Conservation (phyloP, 495 filamentous ascomycete genomes). For the Oidiodendron maius region DNA sequence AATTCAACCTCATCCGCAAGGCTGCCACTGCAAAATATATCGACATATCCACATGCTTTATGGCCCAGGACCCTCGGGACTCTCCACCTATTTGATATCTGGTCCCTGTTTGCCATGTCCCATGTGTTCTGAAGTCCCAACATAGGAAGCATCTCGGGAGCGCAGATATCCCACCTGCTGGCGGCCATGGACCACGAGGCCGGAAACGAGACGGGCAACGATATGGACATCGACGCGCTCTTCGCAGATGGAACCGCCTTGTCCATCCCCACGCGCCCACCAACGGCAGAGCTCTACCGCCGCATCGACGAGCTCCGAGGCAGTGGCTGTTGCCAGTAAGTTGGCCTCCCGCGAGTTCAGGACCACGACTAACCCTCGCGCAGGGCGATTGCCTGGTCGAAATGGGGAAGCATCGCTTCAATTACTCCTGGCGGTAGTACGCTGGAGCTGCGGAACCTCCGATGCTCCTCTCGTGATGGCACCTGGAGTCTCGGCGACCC, state of each 20-base stretch:
- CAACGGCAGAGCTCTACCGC: conserved; percentile 61
- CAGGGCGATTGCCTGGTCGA: conserved; percentile 87
- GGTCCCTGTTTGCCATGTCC: too few species aligned
- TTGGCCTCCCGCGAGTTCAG: conserved; percentile 14
- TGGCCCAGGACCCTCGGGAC: too few species aligned
- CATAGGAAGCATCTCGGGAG: too few species aligned
- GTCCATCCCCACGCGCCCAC: conserved; percentile 41
- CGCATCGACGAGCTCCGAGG: conserved; percentile 74
- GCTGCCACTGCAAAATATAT: too few species aligned
- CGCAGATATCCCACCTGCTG: too few species aligned
- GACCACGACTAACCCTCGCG: conserved; percentile 8
- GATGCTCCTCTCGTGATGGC: conserved; percentile 62
- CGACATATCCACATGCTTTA: too few species aligned
- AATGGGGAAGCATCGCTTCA: conserved; percentile 77
- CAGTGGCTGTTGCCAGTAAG: conserved; percentile 80
- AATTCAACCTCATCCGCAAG: background rate
- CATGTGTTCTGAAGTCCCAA: too few species aligned
- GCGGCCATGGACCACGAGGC: background rate
- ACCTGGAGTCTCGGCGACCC: conserved; percentile 71
- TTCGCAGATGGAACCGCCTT: conserved; percentile 66
- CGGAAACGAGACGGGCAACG: conserved; percentile 56
- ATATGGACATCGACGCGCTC: conserved; percentile 65
- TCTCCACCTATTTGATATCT: too few species aligned
- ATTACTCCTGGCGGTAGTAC: conserved; percentile 64
- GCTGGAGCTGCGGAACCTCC: conserved; percentile 66